Base-by-base conservation (phyloP, 768 basidiomycete genomes). In the Tylopilus felleus region DNA sequence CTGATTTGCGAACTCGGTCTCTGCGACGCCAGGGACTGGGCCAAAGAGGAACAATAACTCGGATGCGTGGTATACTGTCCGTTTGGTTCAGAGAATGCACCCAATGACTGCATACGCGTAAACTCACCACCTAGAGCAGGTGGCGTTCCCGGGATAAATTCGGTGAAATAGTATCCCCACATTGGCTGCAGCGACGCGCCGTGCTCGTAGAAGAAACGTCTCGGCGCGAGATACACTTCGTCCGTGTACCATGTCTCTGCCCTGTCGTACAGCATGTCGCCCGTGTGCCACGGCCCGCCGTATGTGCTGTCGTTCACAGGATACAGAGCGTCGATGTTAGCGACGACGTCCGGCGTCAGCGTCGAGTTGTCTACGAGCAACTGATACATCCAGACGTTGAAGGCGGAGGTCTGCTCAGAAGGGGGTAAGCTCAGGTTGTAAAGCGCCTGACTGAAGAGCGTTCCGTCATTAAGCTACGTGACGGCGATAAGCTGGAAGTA, bases 141-240 rank as follows among this genome's bases (percentile, higher is more conserved):
- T 49, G 77, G 64, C 49, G 80, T 75, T 9, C 82, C 83, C 0
- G 81, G 82, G 48, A 85, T 77, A 33, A 82, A 80, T 63, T 84
- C 81, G 17, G 66, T 70, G 60, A 84, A 84, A 57, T 76, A 74
- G 49, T 85, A 84, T 0, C 79, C 33, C 65, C 77, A 85, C 59
- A 78, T 74, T 0, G 77, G 75, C 57, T 81, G 80, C 23, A 72
- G 56, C 0, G 71, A 56, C 3, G 82, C 74, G 0, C 76, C 82
- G 40, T 77, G 71, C 22, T 77, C 68, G 53, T 81, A 78, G 49
- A 83, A 79, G 41, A 78, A 68, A 36, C 82, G 69, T 28, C 82
- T 62, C 0, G 80, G 74, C 0, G 77, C 72, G 29, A 84, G 68
- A 63, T 74, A 85, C 79, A 83, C 83, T 49, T 74, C 69, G 55